Evolutionary conservation across 306 rosid species (phyloP), one percentile per base, ranked within the genome.

Genomic region (Alnus rubra): DNA sequence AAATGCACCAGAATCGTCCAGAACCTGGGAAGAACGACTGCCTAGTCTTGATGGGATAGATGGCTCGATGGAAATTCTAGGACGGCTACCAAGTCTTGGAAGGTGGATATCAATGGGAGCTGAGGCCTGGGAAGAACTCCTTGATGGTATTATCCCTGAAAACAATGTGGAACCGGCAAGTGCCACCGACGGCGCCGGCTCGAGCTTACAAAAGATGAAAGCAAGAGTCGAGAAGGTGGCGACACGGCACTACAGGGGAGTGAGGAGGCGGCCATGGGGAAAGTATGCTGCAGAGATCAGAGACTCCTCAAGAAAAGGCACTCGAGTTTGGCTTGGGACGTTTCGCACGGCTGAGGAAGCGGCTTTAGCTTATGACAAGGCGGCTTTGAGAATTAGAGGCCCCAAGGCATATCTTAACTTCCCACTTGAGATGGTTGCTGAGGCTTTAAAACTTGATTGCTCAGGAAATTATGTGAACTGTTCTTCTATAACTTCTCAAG

Each of bases 291-390:
- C 98, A 0, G 98, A 94, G 37, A 94, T 94, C 10, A 82, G 98
- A 83, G 98, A 94, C 62, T 91, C 98, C 0, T 82, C 97, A 0
- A 87, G 84, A 59, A 92, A 92, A 84, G 92, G 97, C 2, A 88
- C 95, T 4, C 85, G 98, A 37, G 91, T 92, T 86, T 94, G 98
- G 98, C 97, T 94, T 30, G 98, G 98, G 47, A 92, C 98, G n/a
- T 94, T 91, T 73, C 81, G 88, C 19, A 90, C 97, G 0, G 98
- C 92, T 4, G 97, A 94, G 83, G 97, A 87, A 76, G 98, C 98
- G 53, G 98, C 97, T 81, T 50, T 92, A 81, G 97, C 98, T 70
- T 94, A 94, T 88, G 98, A 94, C 79, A 91, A 91, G 77, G 98
- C 98, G 59, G 93, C 98, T 71, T 83, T 94, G 87, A 89, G 97